These are phyloP conservation scores for Chrysopogon serrulatus DNA, from an alignment of 176 grass and related monocot species.

Conservation along the genomic window DNA sequence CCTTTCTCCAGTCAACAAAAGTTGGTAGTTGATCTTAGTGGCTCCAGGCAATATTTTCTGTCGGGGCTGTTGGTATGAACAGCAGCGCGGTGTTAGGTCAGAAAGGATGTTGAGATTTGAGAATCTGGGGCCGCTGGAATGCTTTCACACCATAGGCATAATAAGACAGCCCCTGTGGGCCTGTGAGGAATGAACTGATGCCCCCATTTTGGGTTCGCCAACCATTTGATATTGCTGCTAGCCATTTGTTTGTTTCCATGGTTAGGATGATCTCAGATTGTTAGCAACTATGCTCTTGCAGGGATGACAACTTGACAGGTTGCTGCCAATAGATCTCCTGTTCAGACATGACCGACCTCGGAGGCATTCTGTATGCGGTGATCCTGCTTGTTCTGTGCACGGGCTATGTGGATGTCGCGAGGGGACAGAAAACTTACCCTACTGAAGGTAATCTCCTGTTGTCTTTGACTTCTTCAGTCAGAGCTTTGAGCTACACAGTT, in stretches of 20 bases:
- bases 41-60: slow-evolving; percentile 4
- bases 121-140: background rate
- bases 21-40: background rate
- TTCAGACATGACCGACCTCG: slow-evolving; percentile 39
- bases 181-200: background rate
- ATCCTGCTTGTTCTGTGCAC: slow-evolving; percentile 48
- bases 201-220: background rate
- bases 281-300: background rate
- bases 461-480: background rate
- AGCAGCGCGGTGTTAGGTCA: background rate
- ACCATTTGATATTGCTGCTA: background rate
- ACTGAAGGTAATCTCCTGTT: slow-evolving; percentile 58
- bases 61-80: slow-evolving; percentile 3
- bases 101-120: background rate
- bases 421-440: slow-evolving; percentile 59
- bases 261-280: slow-evolving; percentile 14
- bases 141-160: slow-evolving; percentile 26
- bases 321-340: background rate
- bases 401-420: slow-evolving; percentile 22
- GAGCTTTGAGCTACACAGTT: background rate
- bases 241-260: background rate
- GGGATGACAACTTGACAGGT: slow-evolving; percentile 19
- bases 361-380: slow-evolving; percentile 12
- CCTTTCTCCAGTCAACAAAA: slow-evolving; percentile 33
- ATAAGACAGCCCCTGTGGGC: background rate